A percentile compares a stretch with the other conserved stretches of the same genome.
phyloP scores from a whole-genome alignment of 176 grass and related monocot genomes.

The Triticum monococcum region DNA sequence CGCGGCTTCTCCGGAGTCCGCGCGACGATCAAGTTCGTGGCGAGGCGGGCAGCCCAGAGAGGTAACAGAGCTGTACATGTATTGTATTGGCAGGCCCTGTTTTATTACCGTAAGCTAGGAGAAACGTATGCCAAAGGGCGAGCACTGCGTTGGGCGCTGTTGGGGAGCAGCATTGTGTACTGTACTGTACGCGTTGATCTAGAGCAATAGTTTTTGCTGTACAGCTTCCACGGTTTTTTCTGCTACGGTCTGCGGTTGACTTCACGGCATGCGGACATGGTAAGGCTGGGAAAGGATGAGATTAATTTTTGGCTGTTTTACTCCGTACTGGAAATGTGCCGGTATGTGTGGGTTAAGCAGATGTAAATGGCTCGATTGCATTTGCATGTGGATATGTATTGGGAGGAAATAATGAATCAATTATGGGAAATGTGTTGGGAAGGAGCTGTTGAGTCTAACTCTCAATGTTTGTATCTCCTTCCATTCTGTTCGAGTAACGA shows the following conservation, averaged over 20 bases:
- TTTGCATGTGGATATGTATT: constrained; percentile 25
- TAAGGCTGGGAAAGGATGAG: not conserved
- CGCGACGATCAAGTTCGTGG: not conserved
- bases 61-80: constrained; percentile 32
- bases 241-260: constrained; percentile 4
- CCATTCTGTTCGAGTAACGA: not conserved
- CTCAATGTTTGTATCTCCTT: not conserved
- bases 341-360: not conserved
- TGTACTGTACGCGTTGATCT: not conserved
- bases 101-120: constrained; percentile 4
- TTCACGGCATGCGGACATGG: not conserved
- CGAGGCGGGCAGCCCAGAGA: not conserved
- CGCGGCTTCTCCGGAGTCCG: not conserved
- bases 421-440: constrained; percentile 1
- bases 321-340: not conserved
- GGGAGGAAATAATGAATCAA: not conserved
- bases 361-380: constrained; percentile 28
- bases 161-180: constrained; percentile 11
- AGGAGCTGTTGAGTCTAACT: not conserved
- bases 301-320: constrained; percentile 24
- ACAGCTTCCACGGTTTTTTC: constrained; percentile 29
- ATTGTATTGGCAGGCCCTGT: constrained; percentile 28
- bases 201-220: constrained; percentile 33
- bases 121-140: not conserved
- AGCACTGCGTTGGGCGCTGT: not conserved